These are phyloP conservation scores for Paecilomyces dactylethromorphus DNA, from an alignment of 2,329 filamentous ascomycete genomes.

Conservation along the genomic window DNA sequence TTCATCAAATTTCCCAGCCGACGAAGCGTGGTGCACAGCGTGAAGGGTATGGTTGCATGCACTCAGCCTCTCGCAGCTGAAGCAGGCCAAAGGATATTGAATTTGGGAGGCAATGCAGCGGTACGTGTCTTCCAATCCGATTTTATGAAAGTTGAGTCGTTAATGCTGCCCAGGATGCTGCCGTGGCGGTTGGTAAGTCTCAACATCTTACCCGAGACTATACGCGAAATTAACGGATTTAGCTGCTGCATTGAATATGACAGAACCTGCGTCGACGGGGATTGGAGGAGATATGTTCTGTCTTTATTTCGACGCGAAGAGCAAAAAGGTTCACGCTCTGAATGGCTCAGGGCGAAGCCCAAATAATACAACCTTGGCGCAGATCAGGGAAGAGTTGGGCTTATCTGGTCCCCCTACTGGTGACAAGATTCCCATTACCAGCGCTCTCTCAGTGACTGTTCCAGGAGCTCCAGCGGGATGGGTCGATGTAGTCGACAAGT, in stretches of 20 bases:
- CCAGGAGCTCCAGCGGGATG: slow-evolving; percentile 90
- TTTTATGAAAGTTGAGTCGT: not conserved
- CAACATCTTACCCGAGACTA: not conserved
- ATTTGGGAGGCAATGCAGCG: slow-evolving; percentile 85
- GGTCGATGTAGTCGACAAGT: slow-evolving; percentile 80
- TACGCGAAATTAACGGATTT: slow-evolving; percentile 1
- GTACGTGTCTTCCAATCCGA: slow-evolving; percentile 47
- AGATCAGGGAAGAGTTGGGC: slow-evolving; percentile 62
- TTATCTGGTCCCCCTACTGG: slow-evolving; percentile 52
- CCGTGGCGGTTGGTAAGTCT: slow-evolving; percentile 73
- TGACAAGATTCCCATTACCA: slow-evolving; percentile 63
- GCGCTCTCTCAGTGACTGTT: slow-evolving; percentile 75
- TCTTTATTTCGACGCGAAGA: slow-evolving; percentile 80
- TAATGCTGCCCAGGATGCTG: slow-evolving; percentile 64
- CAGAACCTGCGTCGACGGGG: slow-evolving; percentile 85
- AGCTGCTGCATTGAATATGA: slow-evolving; percentile 89
- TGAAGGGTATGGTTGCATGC: slow-evolving; percentile 82
- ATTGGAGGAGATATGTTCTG: slow-evolving; percentile 98
- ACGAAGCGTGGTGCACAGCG: slow-evolving; percentile 87
- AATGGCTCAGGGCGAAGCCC: slow-evolving; percentile 87
- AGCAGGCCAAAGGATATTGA: slow-evolving; percentile 76
- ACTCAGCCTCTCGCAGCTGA: slow-evolving; percentile 84
- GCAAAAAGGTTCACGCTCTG: slow-evolving; percentile 72
- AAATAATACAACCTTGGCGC: slow-evolving; percentile 60
- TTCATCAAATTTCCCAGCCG: slow-evolving; percentile 54